These are phyloP conservation scores for Lactarius hatsudake DNA, from an alignment of 768 basidiomycete species.

Conservation along the genomic window DNA sequence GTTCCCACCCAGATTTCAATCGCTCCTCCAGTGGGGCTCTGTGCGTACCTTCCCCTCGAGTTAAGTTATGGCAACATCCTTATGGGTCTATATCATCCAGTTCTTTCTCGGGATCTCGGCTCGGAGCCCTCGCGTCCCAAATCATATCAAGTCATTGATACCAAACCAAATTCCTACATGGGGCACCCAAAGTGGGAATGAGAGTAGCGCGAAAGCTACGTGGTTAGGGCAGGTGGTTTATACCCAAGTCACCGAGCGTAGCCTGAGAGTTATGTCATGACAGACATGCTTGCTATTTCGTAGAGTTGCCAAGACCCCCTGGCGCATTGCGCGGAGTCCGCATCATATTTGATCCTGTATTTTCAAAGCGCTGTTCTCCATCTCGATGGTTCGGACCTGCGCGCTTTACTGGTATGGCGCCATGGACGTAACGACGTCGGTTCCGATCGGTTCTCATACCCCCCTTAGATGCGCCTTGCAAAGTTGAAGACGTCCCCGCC, in stretches of 20 bases:
- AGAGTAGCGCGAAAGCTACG: conserved; percentile 22
- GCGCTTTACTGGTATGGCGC: conserved; percentile 35
- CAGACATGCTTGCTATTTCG: conserved; percentile 40
- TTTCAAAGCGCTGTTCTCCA: conserved; percentile 39
- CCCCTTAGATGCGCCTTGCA: conserved; percentile 37
- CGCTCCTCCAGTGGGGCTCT: conserved; percentile 18
- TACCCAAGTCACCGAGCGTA: background rate
- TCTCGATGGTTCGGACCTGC: conserved; percentile 34
- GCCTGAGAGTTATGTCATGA: background rate
- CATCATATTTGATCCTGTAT: conserved; percentile 41
- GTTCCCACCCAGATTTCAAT: conserved; percentile 16
- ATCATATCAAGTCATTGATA: conserved; percentile 25
- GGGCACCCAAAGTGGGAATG: conserved; percentile 13
- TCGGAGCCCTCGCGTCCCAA: conserved; percentile 15
- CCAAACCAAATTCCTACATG: conserved; percentile 21
- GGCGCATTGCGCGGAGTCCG: conserved; percentile 38
- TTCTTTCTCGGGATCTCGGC: background rate
- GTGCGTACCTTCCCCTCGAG: conserved; percentile 9
- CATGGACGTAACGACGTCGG: background rate
- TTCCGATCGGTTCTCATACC: background rate
- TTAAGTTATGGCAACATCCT: too few relatives aligned
- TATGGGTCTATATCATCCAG: background rate
- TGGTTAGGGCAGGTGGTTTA: conserved; percentile 21
- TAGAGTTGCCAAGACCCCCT: conserved; percentile 37
- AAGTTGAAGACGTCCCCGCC: conserved; percentile 44